These are phyloP conservation scores for Ceratocystiopsis minuta DNA, from an alignment of 2,329 filamentous ascomycete genomes.

Conservation along the genomic window DNA sequence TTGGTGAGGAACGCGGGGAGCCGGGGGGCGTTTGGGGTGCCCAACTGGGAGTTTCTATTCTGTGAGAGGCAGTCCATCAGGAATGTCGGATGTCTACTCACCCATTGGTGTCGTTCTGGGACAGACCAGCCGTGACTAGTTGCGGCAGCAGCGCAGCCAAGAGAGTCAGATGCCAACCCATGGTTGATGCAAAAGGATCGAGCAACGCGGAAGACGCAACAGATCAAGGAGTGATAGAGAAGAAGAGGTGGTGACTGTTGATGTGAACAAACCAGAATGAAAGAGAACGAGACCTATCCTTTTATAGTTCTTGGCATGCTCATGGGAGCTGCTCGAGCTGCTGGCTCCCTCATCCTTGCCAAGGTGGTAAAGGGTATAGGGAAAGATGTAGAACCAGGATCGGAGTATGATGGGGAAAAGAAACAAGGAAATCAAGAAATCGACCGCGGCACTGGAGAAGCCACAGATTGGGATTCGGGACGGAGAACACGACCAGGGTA, in stretches of 20 bases:
- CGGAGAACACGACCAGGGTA: neutral
- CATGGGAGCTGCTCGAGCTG: too few species aligned
- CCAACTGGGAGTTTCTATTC: conserved; percentile 21
- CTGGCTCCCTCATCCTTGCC: too few species aligned
- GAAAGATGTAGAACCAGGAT: neutral
- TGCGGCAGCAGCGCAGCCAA: conserved; percentile 10
- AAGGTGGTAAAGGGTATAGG: too few species aligned
- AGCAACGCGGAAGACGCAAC: neutral
- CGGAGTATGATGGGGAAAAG: neutral
- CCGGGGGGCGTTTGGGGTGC: conserved; percentile 20
- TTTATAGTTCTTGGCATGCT: too few species aligned
- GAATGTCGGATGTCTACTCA: conserved; percentile 8
- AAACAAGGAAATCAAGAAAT: neutral
- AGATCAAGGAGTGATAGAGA: neutral
- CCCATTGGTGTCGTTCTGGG: conserved; percentile 22
- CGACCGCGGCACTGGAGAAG: neutral
- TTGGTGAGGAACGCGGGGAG: conserved; percentile 27
- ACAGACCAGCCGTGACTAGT: conserved; percentile 10
- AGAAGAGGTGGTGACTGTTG: neutral
- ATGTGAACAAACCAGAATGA: neutral
- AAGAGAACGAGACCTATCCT: too few species aligned
- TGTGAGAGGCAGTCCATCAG: neutral
- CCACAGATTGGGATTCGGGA: too few species aligned
- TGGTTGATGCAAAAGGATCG: neutral
- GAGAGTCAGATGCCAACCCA: conserved; percentile 1